phyloP scores from a whole-genome alignment of 1,139 yeast genomes.

The Debaryomyces sp. region DNA sequence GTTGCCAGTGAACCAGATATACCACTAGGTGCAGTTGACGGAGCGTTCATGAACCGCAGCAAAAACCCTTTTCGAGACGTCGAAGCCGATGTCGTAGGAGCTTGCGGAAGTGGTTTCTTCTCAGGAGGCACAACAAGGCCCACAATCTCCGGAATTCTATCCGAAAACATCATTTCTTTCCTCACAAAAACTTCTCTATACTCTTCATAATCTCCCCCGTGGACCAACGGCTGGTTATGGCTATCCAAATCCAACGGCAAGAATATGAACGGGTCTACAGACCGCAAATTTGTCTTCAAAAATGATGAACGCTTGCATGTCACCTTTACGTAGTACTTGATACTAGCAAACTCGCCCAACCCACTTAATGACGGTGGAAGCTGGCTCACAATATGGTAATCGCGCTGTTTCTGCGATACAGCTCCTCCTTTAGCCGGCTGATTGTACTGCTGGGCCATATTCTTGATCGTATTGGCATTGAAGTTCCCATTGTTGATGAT shows the following conservation, averaged over 20 bases:
- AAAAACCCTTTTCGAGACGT: background rate
- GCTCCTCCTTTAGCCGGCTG: constrained; percentile 2
- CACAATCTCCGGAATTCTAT: constrained; percentile 47
- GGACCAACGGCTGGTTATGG: constrained; percentile 26
- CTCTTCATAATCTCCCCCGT: constrained; percentile 27
- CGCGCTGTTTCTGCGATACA: constrained; percentile 12
- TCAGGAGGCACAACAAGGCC: constrained; percentile 36
- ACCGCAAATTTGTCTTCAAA: constrained; percentile 51
- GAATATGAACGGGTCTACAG: constrained; percentile 53
- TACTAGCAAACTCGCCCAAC: constrained; percentile 46
- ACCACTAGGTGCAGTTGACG: background rate
- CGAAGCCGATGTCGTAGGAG: constrained; percentile 14
- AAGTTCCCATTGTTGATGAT: constrained; percentile 41
- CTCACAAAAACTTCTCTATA: constrained; percentile 44
- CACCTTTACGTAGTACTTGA: constrained; percentile 59
- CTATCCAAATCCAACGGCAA: constrained; percentile 52
- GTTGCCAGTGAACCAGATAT: background rate
- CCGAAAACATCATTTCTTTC: constrained; percentile 39
- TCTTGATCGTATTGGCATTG: constrained; percentile 20
- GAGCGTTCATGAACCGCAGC: constrained; percentile 7
- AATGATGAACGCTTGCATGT: constrained; percentile 60
- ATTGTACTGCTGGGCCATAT: constrained; percentile 23
- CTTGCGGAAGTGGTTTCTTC: constrained; percentile 22
- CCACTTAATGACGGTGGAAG: constrained; percentile 63
- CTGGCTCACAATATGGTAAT: constrained; percentile 44